Evolutionary conservation across 1,139 yeast genomes (phyloP), one percentile per base, ranked within the genome.

Genomic region (Suhomyces bolitotheri): DNA sequence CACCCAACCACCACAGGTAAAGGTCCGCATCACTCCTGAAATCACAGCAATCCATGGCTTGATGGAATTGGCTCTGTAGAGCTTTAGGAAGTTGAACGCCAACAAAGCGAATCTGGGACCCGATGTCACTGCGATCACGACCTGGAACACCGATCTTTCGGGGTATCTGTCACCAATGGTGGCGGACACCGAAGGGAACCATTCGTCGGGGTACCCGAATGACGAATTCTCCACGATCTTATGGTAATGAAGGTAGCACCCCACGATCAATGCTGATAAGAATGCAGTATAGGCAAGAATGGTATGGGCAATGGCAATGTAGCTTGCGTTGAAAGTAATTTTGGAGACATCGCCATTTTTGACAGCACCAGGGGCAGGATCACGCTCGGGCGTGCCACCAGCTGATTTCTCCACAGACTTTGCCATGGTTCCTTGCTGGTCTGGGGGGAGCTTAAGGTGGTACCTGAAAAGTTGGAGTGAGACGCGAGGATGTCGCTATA

Each of bases 1-100:
- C 11, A 94, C 96, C 97, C 97, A 92, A 9, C 97, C 97, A 50
- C 98, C 98, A 54, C 98, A 92, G 1, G 96, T 83, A 39, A 92
- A 76, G 0, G 98, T 92, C 60, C 98, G 77, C 15, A 85, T 40
- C 2, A 85, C 42, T 8, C 98, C 98, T 2, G 80, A 58, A 1
- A 77, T 45, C 8, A 80, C 54, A 1, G 65, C 71, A 21, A 69
- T 43, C 41, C 58, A 60, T 3, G 86, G 79, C 22, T 62, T 49
- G 8, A 50, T 41, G 1, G 76, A 60, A 30, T 68, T 59, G n/a
- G 65, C 58, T 31, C 56, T 64, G 50, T 57, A 64, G 22, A 66
- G 53, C 23, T 65, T 54, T 17, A 77, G 47, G 53, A 77, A 86
- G 48, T 80, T 77, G 37, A 89, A 68, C 21, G 81, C 61, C 23